Evolutionary conservation across 2,329 filamentous ascomycete species (phyloP).

Genomic region (Colletotrichum sansevieriae): DNA sequence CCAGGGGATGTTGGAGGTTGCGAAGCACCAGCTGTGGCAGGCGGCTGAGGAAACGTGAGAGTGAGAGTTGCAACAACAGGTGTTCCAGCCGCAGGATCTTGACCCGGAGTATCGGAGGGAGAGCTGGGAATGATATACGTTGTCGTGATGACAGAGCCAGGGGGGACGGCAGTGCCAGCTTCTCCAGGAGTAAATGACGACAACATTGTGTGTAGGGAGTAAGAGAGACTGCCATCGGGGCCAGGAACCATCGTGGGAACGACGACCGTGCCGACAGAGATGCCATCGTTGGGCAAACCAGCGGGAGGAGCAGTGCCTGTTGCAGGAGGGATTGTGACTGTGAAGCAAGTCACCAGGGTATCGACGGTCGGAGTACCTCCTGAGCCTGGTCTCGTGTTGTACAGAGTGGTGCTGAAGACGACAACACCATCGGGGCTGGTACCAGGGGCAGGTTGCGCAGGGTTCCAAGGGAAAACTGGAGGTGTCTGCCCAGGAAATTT

Average conservation of each 20-base stretch:
- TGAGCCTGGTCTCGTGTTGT: slow-evolving; percentile 26
- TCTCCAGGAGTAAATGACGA: slow-evolving; percentile 46
- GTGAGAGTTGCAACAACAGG: slow-evolving; percentile 45
- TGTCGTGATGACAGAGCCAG: slow-evolving; percentile 41
- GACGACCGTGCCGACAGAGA: slow-evolving; percentile 24
- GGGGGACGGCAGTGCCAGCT: slow-evolving; percentile 22
- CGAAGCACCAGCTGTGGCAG: neutral
- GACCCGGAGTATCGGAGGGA: slow-evolving; percentile 46
- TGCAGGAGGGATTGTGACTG: slow-evolving; percentile 43
- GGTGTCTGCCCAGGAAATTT: slow-evolving; percentile 14
- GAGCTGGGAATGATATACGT: slow-evolving; percentile 47
- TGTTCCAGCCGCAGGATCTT: slow-evolving; percentile 17
- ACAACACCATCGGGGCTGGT: slow-evolving; percentile 19
- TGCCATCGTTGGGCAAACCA: neutral
- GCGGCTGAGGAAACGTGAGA: slow-evolving; percentile 27
- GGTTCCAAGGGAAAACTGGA: slow-evolving; percentile 29
- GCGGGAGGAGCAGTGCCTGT: slow-evolving; percentile 15
- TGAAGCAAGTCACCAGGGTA: slow-evolving; percentile 45
- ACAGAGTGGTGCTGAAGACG: slow-evolving; percentile 41
- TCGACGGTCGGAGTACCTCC: slow-evolving; percentile 34
- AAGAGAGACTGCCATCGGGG: slow-evolving; percentile 50
- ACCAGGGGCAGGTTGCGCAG: slow-evolving; percentile 18
- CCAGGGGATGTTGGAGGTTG: neutral
- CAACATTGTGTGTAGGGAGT: slow-evolving; percentile 46
- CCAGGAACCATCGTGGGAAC: slow-evolving; percentile 44